Conservation (phyloP, 345 rosid genomes). For the Cochlearia excelsa region DNA sequence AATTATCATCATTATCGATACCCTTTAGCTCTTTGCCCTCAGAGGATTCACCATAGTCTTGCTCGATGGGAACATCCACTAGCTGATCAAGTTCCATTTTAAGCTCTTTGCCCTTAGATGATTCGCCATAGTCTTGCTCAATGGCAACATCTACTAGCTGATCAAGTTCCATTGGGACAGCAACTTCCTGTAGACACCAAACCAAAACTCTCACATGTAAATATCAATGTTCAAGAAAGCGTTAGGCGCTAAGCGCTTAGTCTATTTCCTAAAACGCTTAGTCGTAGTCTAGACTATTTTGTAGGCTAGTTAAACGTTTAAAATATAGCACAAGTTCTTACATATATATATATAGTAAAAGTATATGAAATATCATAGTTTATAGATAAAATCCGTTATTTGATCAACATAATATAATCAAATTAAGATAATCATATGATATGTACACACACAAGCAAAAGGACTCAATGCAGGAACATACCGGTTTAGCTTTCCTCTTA, state of each 20-base stretch:
- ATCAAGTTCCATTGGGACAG: slow-evolving; percentile 37
- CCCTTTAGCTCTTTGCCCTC: slow-evolving; percentile 27
- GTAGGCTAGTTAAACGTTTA: too few relatives aligned
- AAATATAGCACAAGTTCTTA: too few relatives aligned
- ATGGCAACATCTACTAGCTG: slow-evolving; percentile 48
- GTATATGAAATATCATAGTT: too few relatives aligned
- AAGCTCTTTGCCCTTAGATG: too few relatives aligned
- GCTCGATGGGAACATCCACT: slow-evolving; percentile 47
- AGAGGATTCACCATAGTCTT: neutral
- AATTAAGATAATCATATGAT: neutral
- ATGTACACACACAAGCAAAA: neutral
- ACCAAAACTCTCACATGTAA: neutral
- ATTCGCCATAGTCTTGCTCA: slow-evolving; percentile 25
- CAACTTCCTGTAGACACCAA: slow-evolving; percentile 39
- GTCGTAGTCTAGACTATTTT: too few relatives aligned
- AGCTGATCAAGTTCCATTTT: slow-evolving; percentile 42
- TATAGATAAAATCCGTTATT: too few relatives aligned
- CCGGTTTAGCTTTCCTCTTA: slow-evolving; percentile 28
- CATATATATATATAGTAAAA: too few relatives aligned
- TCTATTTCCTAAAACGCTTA: too few relatives aligned
- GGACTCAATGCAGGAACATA: slow-evolving; percentile 21
- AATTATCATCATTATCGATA: slow-evolving; percentile 30
- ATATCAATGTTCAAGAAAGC: neutral
- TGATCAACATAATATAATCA: too few relatives aligned
- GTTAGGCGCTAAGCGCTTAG: neutral